These are phyloP conservation scores for Aegilops umbellulata DNA, from an alignment of 176 grass and related monocot species.

Conservation along the genomic window DNA sequence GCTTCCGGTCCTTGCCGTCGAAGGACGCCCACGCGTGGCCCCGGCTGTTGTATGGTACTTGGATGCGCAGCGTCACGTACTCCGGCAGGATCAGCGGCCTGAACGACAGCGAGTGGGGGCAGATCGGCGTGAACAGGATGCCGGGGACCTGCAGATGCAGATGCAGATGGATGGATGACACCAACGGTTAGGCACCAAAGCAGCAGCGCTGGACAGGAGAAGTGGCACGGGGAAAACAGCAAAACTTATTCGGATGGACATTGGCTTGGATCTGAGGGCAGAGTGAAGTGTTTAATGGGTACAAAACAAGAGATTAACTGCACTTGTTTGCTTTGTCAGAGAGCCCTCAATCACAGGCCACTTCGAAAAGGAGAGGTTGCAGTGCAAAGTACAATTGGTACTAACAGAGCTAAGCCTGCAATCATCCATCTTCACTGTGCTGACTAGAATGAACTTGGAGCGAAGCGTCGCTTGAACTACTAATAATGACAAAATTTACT, in stretches of 20 bases:
- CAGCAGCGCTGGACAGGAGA: not conserved
- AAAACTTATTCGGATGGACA: not conserved
- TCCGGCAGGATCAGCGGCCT: slow-evolving; percentile 86
- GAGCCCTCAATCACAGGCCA: not conserved
- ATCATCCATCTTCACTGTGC: not conserved
- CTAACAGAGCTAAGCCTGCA: not conserved
- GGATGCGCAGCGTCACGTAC: slow-evolving; percentile 74
- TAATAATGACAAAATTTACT: not conserved
- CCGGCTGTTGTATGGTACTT: slow-evolving; percentile 88
- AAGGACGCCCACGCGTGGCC: slow-evolving; percentile 92
- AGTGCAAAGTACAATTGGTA: not conserved
- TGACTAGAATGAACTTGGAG: not conserved
- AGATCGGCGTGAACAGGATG: slow-evolving; percentile 97
- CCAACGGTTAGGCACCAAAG: not conserved
- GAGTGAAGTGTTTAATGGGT: not conserved
- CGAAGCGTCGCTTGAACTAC: not conserved
- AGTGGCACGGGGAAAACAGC: not conserved
- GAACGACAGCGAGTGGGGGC: slow-evolving; percentile 91
- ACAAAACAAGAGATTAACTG: not conserved
- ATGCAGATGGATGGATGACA: not conserved
- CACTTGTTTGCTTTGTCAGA: not conserved
- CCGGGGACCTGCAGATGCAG: slow-evolving; percentile 65
- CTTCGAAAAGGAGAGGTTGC: not conserved
- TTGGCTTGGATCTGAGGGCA: not conserved
- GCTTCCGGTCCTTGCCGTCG: slow-evolving; percentile 87